Conservation (phyloP, 2,329 filamentous ascomycete species). For the Penicillium sp. region DNA sequence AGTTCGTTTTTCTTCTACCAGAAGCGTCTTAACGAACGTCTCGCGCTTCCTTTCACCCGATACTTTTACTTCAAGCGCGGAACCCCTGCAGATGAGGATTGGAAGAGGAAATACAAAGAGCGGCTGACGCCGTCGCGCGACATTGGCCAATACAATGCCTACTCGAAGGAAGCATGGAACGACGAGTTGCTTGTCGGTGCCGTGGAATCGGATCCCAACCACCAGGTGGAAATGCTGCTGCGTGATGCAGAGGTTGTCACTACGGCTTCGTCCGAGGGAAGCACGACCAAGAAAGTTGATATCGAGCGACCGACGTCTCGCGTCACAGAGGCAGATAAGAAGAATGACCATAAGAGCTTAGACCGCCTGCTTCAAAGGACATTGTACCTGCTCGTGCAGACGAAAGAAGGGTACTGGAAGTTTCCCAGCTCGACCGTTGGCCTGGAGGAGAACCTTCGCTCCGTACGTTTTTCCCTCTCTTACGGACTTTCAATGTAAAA, state of each 20-base stretch:
- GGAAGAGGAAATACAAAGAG: constrained; percentile 78
- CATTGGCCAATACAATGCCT: constrained; percentile 77
- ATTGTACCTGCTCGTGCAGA: constrained; percentile 80
- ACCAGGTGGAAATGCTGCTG: constrained; percentile 65
- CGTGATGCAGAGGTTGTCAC: constrained; percentile 63
- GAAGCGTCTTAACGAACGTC: constrained; percentile 89
- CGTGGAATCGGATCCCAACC: constrained; percentile 59
- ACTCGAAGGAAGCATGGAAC: constrained; percentile 74
- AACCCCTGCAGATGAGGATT: constrained; percentile 79
- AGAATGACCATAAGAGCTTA: constrained; percentile 70
- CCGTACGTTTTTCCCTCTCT: constrained; percentile 55
- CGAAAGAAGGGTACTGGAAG: constrained; percentile 66
- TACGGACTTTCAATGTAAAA: neutral
- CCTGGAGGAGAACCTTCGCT: constrained; percentile 71
- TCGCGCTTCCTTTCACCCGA: constrained; percentile 79
- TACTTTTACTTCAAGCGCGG: constrained; percentile 94
- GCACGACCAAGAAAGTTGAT: constrained; percentile 53
- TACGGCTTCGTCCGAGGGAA: constrained; percentile 35
- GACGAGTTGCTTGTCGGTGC: constrained; percentile 82
- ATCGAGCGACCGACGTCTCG: constrained; percentile 69
- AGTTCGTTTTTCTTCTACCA: constrained; percentile 95
- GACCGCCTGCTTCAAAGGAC: constrained; percentile 76
- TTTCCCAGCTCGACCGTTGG: constrained; percentile 72
- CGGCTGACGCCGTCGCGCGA: constrained; percentile 77
- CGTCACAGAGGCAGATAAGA: constrained; percentile 72